Evolutionary conservation across 2,329 filamentous ascomycete species (phyloP).

Genomic region (Penicillium rolfsii): DNA sequence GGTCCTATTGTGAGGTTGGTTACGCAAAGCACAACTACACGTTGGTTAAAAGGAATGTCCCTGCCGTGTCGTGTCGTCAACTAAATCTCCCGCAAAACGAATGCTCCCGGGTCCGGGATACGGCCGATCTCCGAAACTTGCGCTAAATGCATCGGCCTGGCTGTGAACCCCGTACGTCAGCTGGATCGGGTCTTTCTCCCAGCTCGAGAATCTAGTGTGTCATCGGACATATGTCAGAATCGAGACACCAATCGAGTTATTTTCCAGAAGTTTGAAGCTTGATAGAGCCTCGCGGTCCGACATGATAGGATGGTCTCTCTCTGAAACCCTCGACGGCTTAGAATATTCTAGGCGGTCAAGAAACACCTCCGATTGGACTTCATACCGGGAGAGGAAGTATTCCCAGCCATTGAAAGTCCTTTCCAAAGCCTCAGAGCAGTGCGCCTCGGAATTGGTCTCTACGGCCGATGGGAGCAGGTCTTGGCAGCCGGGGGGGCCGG

Average conservation of each 20-base stretch:
- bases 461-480: background rate
- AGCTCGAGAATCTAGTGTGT: background rate
- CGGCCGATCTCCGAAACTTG: slow-evolving; percentile 3
- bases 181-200: background rate
- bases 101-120: slow-evolving; percentile 3
- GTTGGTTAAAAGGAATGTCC: background rate
- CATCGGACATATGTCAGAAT: background rate
- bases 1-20: background rate
- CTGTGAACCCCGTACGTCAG: background rate
- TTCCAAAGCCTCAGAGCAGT: background rate
- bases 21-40: background rate
- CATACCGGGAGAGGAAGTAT: too few species aligned
- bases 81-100: background rate
- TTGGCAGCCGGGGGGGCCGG: background rate
- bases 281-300: background rate
- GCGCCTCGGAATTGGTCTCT: background rate
- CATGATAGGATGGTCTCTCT: background rate
- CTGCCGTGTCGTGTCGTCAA: background rate
- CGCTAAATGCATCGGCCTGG: background rate
- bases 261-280: background rate
- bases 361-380: background rate
- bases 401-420: too few species aligned
- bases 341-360: background rate
- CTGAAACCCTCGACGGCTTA: too few species aligned
- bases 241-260: background rate